Conservation (phyloP, 106 monocot species). For the Apostasia shenzhenica region DNA sequence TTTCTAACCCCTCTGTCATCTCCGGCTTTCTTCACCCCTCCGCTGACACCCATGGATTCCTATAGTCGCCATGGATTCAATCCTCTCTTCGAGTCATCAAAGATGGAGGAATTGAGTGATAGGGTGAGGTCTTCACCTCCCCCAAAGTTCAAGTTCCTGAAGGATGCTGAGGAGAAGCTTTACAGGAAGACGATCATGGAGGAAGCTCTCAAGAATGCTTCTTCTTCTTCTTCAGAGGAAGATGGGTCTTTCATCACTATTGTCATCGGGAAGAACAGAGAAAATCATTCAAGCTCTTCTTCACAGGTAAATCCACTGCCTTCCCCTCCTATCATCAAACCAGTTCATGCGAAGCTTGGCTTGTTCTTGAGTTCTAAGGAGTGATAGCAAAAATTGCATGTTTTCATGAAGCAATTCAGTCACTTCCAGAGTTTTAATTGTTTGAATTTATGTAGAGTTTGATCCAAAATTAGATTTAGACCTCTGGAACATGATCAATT, state of each 20-base stretch:
- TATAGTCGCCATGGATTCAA: constrained; percentile 30
- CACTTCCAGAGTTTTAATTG: background rate
- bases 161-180: constrained; percentile 92
- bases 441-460: background rate
- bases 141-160: constrained; percentile 88
- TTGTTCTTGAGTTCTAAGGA: background rate
- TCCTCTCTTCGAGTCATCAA: constrained; percentile 52
- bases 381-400: background rate
- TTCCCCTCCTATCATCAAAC: background rate
- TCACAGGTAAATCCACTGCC: constrained; percentile 21
- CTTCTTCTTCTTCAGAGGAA: background rate
- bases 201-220: constrained; percentile 34
- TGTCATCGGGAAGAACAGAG: constrained; percentile 12
- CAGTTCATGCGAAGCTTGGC: background rate
- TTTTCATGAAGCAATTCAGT: background rate
- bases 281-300: background rate
- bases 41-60: constrained; percentile 26
- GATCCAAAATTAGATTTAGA: no score
- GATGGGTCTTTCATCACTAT: constrained; percentile 26
- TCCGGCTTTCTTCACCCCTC: constrained; percentile 51
- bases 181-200: constrained; percentile 57
- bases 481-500: no score
- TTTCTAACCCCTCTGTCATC: constrained; percentile 67
- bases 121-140: constrained; percentile 31
- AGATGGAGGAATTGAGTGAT: constrained; percentile 7